phyloP scores from a whole-genome alignment of 2,329 filamentous ascomycete species.

The Ceratocystis alfenasii region DNA sequence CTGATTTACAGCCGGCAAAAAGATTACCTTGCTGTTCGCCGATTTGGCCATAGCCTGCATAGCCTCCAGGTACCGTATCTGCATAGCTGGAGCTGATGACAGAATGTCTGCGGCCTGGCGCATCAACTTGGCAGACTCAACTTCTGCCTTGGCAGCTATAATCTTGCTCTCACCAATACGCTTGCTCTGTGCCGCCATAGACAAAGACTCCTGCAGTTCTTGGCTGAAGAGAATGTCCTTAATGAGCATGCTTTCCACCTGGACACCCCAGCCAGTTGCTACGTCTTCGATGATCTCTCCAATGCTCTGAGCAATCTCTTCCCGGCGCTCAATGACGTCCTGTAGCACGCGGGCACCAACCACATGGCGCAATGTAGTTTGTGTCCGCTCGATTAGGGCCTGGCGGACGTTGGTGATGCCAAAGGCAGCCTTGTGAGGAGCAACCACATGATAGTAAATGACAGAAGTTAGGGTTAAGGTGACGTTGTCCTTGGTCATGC shows the following conservation, averaged over 20 bases:
- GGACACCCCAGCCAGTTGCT: constrained; percentile 83
- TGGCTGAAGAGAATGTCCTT: constrained; percentile 98
- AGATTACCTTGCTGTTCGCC: constrained; percentile 80
- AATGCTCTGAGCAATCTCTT: constrained; percentile 91
- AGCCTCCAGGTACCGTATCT: constrained; percentile 93
- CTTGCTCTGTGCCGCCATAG: constrained; percentile 98
- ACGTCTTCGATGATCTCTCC: constrained; percentile 97
- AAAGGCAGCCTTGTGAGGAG: constrained; percentile 92
- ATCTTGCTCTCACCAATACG: constrained; percentile 97
- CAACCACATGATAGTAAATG: constrained; percentile 97
- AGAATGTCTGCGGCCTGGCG: constrained; percentile 88
- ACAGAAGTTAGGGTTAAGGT: constrained; percentile 87
- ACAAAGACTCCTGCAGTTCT: constrained; percentile 88
- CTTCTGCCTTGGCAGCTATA: constrained; percentile 91
- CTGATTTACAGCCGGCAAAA: constrained; percentile 51
- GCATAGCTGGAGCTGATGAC: constrained; percentile 87
- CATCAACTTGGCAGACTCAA: constrained; percentile 91
- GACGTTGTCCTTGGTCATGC: constrained; percentile 99
- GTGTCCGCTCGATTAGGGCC: constrained; percentile 93
- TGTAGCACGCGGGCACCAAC: constrained; percentile 91
- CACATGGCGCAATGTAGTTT: constrained; percentile 93
- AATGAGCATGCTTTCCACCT: constrained; percentile 97
- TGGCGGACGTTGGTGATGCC: constrained; percentile 90
- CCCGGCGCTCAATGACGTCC: constrained; percentile 94
- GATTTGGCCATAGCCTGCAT: constrained; percentile 98